phyloP scores from a whole-genome alignment of 2,329 filamentous ascomycete species.

The Cordyceps farinosa region DNA sequence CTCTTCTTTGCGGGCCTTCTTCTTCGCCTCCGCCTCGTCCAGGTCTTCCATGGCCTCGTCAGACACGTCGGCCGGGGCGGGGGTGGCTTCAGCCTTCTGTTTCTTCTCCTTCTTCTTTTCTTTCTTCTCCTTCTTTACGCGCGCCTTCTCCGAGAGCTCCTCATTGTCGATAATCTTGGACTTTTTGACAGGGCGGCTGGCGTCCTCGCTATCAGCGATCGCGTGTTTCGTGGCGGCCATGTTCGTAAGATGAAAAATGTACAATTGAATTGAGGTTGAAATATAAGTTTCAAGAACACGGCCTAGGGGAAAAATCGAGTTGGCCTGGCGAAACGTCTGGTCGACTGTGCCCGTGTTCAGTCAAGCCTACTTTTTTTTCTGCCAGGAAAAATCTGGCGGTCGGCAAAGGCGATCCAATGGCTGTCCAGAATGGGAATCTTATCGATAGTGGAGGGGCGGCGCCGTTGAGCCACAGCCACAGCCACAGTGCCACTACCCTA shows the following conservation, averaged over 20 bases:
- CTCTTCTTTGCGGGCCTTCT: slow-evolving; percentile 25
- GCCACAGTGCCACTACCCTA: slow-evolving; percentile 3
- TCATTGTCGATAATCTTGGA: slow-evolving; percentile 34
- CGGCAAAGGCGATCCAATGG: slow-evolving; percentile 11
- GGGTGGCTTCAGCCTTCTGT: slow-evolving; percentile 25
- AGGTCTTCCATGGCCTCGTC: slow-evolving; percentile 32
- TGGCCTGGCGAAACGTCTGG: not conserved
- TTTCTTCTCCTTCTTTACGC: slow-evolving; percentile 41
- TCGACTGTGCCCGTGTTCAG: not conserved
- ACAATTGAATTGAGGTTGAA: not conserved
- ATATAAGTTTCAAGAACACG: not conserved
- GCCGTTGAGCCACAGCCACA: slow-evolving; percentile 13
- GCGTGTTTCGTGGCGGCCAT: slow-evolving; percentile 42
- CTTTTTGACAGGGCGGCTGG: slow-evolving; percentile 37
- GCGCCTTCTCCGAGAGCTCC: slow-evolving; percentile 28
- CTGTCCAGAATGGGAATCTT: slow-evolving; percentile 22
- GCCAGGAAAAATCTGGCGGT: slow-evolving; percentile 15
- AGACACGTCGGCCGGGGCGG: slow-evolving; percentile 24
- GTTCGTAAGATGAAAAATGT: not conserved
- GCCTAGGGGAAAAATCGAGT: not conserved
- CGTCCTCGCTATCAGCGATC: slow-evolving; percentile 35
- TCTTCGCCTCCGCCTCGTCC: slow-evolving; percentile 26
- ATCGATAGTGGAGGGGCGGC: slow-evolving; percentile 30
- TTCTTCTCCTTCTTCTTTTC: slow-evolving; percentile 38
- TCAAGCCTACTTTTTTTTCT: slow-evolving; percentile 6